phyloP scores from a whole-genome alignment of 306 rosid species.

The Cicer judaicum region DNA sequence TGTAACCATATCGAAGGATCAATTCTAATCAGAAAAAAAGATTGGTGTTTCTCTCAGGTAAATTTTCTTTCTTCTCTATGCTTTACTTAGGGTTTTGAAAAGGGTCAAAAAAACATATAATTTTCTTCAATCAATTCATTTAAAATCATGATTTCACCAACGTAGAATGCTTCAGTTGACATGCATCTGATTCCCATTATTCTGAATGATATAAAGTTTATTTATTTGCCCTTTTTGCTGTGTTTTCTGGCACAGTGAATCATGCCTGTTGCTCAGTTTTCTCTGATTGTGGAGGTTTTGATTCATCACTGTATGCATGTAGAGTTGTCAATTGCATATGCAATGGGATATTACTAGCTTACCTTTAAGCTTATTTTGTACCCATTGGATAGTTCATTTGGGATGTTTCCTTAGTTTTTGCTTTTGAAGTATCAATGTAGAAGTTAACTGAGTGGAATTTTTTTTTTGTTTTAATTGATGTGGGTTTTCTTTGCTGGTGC shows the following conservation, averaged over 20 bases:
- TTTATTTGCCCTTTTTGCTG: conserved; percentile 11
- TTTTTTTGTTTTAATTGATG: not conserved
- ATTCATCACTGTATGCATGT: conserved; percentile 1
- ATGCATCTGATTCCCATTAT: conserved; percentile 26
- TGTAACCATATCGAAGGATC: conserved; percentile 17
- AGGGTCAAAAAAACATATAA: not conserved
- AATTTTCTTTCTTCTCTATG: conserved; percentile 31
- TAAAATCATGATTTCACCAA: conserved; percentile 4
- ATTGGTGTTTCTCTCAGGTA: conserved; percentile 36
- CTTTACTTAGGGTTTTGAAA: conserved; percentile 37
- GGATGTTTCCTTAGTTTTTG: not conserved
- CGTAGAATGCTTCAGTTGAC: conserved; percentile 13
- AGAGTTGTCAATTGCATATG: conserved; percentile 8
- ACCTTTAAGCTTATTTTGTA: not conserved
- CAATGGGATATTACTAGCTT: not conserved
- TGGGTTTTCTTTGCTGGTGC: not conserved
- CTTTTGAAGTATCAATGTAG: conserved; percentile 3
- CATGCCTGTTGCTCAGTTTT: conserved; percentile 7
- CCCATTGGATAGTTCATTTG: not conserved
- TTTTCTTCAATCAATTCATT: conserved; percentile 5
- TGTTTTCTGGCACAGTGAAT: conserved; percentile 9
- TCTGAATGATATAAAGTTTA: conserved; percentile 30
- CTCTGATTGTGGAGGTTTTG: conserved; percentile 25
- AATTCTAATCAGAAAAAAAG: not conserved
- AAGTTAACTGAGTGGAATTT: not conserved